These are phyloP conservation scores for Dissophora ornata DNA, from an alignment of 192 early-diverging fungal genomes.

Conservation along the genomic window DNA sequence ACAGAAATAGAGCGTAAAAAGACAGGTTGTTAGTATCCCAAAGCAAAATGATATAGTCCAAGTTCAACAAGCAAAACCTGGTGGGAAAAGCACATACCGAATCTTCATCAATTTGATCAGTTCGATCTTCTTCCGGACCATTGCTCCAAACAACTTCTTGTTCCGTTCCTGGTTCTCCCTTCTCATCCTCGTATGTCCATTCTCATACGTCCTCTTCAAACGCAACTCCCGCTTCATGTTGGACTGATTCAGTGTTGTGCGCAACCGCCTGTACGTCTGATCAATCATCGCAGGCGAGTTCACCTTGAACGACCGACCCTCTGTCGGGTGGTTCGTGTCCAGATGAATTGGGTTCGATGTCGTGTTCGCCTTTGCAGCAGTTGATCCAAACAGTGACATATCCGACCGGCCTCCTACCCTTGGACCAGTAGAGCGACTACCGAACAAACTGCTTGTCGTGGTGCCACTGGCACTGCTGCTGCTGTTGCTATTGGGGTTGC, in stretches of 20 bases:
- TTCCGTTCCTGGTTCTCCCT: constrained; percentile 47
- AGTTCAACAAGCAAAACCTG: background rate
- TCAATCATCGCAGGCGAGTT: constrained; percentile 12
- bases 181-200: constrained; percentile 40
- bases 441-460: constrained; percentile 14
- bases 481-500: background rate
- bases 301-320: constrained; percentile 46
- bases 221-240: constrained; percentile 49
- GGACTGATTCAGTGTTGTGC: constrained; percentile 35
- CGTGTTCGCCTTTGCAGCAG: constrained; percentile 27
- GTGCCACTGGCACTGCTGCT: background rate
- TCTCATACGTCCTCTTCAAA: constrained; percentile 36
- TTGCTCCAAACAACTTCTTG: constrained; percentile 48
- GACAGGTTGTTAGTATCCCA: too few relatives aligned
- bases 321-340: constrained; percentile 36
- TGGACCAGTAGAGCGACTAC: background rate
- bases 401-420: background rate
- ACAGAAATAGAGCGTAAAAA: background rate
- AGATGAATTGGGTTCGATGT: constrained; percentile 52
- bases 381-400: constrained; percentile 20
- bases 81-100: constrained; percentile 25
- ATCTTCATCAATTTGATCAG: constrained; percentile 54
- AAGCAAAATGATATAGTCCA: too few relatives aligned
- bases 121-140: constrained; percentile 54
- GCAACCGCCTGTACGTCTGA: constrained; percentile 36